Evolutionary conservation across 768 basidiomycete species (phyloP), one percentile per base, ranked within the genome.

Genomic region (Boletus reticuloceps): DNA sequence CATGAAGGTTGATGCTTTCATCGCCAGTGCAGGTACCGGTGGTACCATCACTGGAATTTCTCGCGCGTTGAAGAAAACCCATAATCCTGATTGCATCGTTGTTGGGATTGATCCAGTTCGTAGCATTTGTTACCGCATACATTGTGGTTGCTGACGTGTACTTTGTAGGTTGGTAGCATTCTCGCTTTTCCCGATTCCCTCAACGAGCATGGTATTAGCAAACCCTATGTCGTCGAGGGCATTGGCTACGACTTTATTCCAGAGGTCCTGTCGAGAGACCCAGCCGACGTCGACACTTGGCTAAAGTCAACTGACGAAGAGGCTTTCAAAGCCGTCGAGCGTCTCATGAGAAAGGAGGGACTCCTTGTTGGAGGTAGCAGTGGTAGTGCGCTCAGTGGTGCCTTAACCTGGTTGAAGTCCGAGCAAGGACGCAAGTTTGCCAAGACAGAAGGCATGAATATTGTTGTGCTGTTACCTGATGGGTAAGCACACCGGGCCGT

Each of bases 201-300:
- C 46, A 94, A 94, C 64, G 68, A 66, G 2, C 73, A 69, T 20
- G 53, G 54, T 48, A 71, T 69, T 40, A 85, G 81, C 11, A 39
- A 58, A 20, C 72, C 74, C 50, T 98, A 98, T 64, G 69, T 85
- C 48, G 85, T 98, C 20, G 97, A 99, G 69, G 97, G 97, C n/a
- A 98, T 98, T 51, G 97, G 97, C 27, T 94, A 94, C 62, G 93
- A 96, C 70, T 96, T 96, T 67, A 67, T 96, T 43, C 95, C 96
- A 1, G 82, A 90, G 41, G 95, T 95, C 2, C 79, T 98, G 39
- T 84, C 86, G 37, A 89, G 88, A 46, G 75, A 79, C 17, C 69
- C 73, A 6, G 62, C 59, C 1, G 78, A 82, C 29, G 76, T 98
- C 47, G 82, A 94, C 64, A 55, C 67, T n/a, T 94, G 91, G 97